phyloP scores from a whole-genome alignment of 2,329 filamentous ascomycete genomes.

The Trichoderma pleuroti region DNA sequence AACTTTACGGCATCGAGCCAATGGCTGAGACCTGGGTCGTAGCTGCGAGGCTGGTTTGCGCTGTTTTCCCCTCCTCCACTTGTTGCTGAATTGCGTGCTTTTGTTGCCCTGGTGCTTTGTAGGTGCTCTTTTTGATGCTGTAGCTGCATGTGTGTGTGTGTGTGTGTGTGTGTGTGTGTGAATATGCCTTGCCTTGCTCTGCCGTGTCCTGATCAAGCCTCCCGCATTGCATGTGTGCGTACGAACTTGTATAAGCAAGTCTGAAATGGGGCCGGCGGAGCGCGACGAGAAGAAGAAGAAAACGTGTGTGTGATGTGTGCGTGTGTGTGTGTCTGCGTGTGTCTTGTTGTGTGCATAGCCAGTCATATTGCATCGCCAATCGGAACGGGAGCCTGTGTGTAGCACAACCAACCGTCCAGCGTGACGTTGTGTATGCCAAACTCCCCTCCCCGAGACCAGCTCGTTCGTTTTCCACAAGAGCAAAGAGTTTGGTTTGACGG shows the following conservation, averaged over 20 bases:
- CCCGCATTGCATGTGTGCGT: background rate
- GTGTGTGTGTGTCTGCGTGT: background rate
- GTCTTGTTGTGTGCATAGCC: conserved; percentile 11
- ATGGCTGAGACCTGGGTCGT: background rate
- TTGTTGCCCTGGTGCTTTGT: background rate
- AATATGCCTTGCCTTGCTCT: background rate
- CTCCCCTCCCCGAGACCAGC: conserved; percentile 10
- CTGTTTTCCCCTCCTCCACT: background rate
- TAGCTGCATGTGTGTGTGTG: background rate
- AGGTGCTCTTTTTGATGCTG: background rate
- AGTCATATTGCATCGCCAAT: conserved; percentile 13
- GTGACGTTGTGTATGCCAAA: conserved; percentile 15
- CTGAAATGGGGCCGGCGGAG: conserved; percentile 3
- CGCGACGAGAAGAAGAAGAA: background rate
- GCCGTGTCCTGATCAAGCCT: background rate
- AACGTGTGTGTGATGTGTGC: background rate
- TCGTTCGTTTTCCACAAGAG: background rate
- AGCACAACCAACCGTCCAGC: conserved; percentile 6
- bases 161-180: background rate
- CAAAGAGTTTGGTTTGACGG: background rate
- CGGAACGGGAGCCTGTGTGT: conserved; percentile 13
- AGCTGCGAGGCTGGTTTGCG: background rate
- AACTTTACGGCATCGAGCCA: background rate
- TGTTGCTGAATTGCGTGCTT: background rate
- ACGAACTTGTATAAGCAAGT: background rate